Base-by-base conservation (phyloP, 768 basidiomycete species). In the Pulveroboletus sp. region DNA sequence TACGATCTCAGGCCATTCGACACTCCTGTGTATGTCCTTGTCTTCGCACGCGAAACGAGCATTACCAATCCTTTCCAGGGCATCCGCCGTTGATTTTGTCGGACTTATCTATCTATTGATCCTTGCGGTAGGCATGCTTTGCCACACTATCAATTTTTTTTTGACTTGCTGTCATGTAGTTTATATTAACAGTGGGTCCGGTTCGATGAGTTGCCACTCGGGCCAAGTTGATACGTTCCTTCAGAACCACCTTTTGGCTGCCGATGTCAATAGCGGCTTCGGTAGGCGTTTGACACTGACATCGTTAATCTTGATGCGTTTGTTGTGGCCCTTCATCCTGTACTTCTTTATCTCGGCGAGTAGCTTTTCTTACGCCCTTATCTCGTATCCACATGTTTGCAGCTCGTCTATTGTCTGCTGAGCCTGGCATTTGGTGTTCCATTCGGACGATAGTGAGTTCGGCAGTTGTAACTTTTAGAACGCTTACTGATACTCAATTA, bases 381-480 rank as follows among this genome's bases (percentile, higher is more conserved):
- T 14, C 39, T 18, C 17, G 32, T 24, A 27, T 31, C 31, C 31
- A 43, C n/a, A n/a, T 8, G 12, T 42, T 36, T 46, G 15, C 49
- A 83, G 78, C 66, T 80, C 15, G 74, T 81, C 58, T 84, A 80
- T 60, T 71, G 79, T n/a, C 65, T 85, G 11, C 57, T 85, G 17
- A 82, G 75, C 58, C 56, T 78, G 32, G 83, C 80, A 0, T 86
- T 86, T 64, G 75, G 79, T 21, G 69, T 83, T 1, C 76, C 81
- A 21, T 77, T 85, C 53, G 64, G 59, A 9, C 71, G 77, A 48
- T 73, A 64, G 74, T 81, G 32, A 30, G 75, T 21, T 66, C 33
- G 18, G 8, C 27, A 21, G n/a, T 46, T 11, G 11, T 39, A 36
- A 9, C 32, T 10, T 31, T 31, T 36, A 28, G 24, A 10, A 11